Percentiles rank a stretch among this genome's conserved stretches.
Conservation (phyloP, 352 stramenopile species). For the Plasmopara halstedii region DNA sequence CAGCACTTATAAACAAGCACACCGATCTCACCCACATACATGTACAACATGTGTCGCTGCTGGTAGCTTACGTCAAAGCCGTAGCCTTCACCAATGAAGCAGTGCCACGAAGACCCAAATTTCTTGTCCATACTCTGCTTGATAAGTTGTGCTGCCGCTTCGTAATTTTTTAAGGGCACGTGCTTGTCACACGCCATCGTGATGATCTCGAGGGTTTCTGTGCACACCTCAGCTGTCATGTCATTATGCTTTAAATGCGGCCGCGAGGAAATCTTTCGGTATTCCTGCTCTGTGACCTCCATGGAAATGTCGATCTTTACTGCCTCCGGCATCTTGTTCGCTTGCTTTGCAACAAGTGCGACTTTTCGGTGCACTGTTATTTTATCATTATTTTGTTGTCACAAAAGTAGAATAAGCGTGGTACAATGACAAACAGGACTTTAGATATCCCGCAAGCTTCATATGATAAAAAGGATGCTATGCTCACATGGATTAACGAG, state of each 20-base stretch:
- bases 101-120: constrained; percentile 94
- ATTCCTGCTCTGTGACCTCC: constrained; percentile 68
- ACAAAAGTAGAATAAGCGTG: no score
- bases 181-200: constrained; percentile 96
- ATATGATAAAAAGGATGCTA: no score
- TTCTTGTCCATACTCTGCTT: constrained; percentile 98
- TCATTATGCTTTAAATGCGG: constrained; percentile 79
- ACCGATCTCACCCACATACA: constrained; percentile 91
- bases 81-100: constrained; percentile 94
- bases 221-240: constrained; percentile 92
- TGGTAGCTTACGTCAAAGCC: constrained; percentile 96
- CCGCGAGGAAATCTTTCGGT: constrained; percentile 79
- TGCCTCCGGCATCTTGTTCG: constrained; percentile 43
- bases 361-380: constrained; percentile 7
- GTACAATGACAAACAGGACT: no score
- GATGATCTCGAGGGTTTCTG: constrained; percentile 93
- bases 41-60: constrained; percentile 93
- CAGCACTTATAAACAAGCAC: constrained; percentile 95
- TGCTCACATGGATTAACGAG: no score
- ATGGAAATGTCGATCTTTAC: constrained; percentile 29
- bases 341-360: neutral
- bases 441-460: no score
- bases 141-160: constrained; percentile 87
- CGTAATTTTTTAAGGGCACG: constrained; percentile 90
- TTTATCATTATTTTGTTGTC: no score